Evolutionary conservation across 805 yeast genomes (phyloP).

Genomic region (Teunomyces cretensis): DNA sequence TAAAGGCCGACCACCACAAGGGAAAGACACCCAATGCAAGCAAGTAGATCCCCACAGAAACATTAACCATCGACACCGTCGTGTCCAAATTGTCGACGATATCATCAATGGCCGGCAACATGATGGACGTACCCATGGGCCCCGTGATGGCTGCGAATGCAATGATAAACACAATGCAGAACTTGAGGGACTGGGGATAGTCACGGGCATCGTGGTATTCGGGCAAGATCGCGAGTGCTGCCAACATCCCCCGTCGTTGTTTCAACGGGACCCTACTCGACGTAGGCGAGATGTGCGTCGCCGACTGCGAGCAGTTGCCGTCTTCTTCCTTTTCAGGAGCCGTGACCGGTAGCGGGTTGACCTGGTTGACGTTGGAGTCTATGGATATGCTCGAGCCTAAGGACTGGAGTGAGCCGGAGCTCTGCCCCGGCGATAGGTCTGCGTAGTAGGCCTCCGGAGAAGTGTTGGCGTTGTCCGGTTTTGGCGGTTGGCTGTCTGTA

Average conservation of each 20-base stretch:
- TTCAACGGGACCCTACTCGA: slow-evolving; percentile 27
- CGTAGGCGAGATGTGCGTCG: not conserved
- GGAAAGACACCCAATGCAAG: slow-evolving; percentile 78
- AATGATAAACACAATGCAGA: slow-evolving; percentile 58
- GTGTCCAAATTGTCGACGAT: slow-evolving; percentile 58
- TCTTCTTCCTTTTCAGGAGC: not conserved
- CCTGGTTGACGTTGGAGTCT: slow-evolving; percentile 1
- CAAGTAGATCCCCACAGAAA: slow-evolving; percentile 78
- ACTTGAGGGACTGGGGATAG: slow-evolving; percentile 52
- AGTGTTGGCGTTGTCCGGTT: not conserved
- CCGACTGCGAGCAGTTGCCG: not conserved
- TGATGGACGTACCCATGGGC: slow-evolving; percentile 86
- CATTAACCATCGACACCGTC: slow-evolving; percentile 59
- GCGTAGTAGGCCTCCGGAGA: not conserved
- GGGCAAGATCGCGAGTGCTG: slow-evolving; percentile 53
- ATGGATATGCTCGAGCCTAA: slow-evolving; percentile 2
- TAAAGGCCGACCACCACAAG: slow-evolving; percentile 83
- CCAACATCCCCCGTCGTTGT: slow-evolving; percentile 60
- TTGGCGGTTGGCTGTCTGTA: too few relatives aligned
- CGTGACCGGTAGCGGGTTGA: not conserved
- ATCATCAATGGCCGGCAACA: slow-evolving; percentile 73
- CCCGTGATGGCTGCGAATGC: slow-evolving; percentile 78
- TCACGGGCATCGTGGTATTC: slow-evolving; percentile 74
- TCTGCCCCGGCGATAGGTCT: not conserved
- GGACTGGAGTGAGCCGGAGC: not conserved